Conservation (phyloP, 495 filamentous ascomycete species). For the Lasiosphaeria miniovina region DNA sequence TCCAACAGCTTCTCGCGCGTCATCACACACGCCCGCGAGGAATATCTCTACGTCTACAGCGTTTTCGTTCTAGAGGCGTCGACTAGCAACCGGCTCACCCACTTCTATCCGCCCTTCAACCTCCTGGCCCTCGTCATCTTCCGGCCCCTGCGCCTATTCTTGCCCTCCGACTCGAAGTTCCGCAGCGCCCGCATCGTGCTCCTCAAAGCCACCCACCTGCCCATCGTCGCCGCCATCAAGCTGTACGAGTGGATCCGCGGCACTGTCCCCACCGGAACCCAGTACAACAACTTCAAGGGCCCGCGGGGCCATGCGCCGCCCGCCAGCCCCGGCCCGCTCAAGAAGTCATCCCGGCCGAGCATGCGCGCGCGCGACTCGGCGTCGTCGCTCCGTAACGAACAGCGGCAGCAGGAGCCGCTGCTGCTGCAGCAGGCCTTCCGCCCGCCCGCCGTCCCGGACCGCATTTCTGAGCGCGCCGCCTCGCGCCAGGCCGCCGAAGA, state of each 20-base stretch:
- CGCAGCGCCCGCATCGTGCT: constrained; percentile 73
- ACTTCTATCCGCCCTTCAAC: constrained; percentile 77
- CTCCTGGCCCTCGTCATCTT: constrained; percentile 79
- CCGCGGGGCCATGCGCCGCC: constrained; percentile 17
- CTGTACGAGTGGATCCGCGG: constrained; percentile 45
- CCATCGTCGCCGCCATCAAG: constrained; percentile 50
- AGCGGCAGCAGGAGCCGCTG: background rate
- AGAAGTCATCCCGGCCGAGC: constrained; percentile 6
- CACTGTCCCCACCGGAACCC: constrained; percentile 33
- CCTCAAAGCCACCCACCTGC: constrained; percentile 61
- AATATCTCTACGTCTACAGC: constrained; percentile 78
- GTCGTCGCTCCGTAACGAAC: constrained; percentile 14
- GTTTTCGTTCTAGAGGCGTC: constrained; percentile 78
- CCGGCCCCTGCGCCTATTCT: constrained; percentile 74
- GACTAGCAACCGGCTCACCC: constrained; percentile 74
- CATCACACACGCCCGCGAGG: constrained; percentile 65
- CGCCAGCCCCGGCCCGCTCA: constrained; percentile 13
- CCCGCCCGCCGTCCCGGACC: background rate
- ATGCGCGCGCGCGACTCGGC: constrained; percentile 8
- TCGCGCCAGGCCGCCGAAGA: too few species aligned
- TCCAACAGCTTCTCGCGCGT: constrained; percentile 87
- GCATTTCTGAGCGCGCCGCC: too few species aligned
- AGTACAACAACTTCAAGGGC: constrained; percentile 30
- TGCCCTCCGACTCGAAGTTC: constrained; percentile 64
- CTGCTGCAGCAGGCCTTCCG: background rate